Percentiles rank a stretch among this genome's conserved stretches.
phyloP scores from a whole-genome alignment of 164 flowering plant species.

The Akebia trifoliata region DNA sequence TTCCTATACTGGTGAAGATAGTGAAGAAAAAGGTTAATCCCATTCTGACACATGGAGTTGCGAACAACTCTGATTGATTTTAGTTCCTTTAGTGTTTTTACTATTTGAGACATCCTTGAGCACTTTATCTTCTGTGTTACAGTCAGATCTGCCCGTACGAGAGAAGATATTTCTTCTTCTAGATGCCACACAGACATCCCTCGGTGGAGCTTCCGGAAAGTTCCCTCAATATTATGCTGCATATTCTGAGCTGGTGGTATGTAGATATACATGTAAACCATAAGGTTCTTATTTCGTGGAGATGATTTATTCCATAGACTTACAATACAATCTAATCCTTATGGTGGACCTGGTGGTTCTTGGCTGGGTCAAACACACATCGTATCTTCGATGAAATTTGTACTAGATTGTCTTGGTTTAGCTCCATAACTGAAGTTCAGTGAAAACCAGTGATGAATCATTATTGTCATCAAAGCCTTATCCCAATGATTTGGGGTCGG shows the following conservation, averaged over 20 bases:
- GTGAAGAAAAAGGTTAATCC: conserved; percentile 89
- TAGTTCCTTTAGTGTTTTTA: neutral
- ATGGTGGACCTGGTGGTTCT: neutral
- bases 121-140: conserved; percentile 13
- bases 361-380: too few relatives aligned
- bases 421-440: too few relatives aligned
- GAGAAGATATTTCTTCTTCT: conserved; percentile 90
- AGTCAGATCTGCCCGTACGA: conserved; percentile 79
- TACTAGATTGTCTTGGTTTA: too few relatives aligned
- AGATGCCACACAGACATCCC: conserved; percentile 93
- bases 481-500: too few relatives aligned
- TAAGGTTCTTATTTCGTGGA: neutral
- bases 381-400: too few relatives aligned
- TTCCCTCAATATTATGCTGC: conserved; percentile 90
- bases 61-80: neutral
- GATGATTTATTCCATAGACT: neutral
- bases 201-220: conserved; percentile 91
- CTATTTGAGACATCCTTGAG: neutral
- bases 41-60: neutral
- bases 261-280: conserved; percentile 23
- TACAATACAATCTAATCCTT: neutral
- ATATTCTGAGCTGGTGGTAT: conserved; percentile 90
- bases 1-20: conserved; percentile 82
- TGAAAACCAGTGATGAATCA: too few relatives aligned
- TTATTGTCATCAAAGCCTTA: too few relatives aligned